These are phyloP conservation scores for Pichia occidentalis DNA, from an alignment of 805 yeast genomes.

Conservation along the genomic window DNA sequence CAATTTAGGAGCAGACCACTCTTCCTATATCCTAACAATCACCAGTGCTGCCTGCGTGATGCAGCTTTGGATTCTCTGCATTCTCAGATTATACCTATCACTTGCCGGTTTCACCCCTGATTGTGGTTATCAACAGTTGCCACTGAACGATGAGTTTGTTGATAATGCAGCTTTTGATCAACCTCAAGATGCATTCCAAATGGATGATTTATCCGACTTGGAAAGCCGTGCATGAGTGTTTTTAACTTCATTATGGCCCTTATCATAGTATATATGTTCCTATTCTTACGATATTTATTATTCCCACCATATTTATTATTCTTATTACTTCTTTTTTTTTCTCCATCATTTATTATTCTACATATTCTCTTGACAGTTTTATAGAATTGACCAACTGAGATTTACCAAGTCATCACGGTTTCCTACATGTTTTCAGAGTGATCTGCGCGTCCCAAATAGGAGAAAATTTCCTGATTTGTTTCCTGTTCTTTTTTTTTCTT, in stretches of 20 bases:
- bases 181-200: constrained; percentile 9
- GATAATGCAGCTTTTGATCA: background rate
- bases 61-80: constrained; percentile 56
- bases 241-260: background rate
- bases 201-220: constrained; percentile 16
- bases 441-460: no score
- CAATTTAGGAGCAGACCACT: constrained; percentile 75
- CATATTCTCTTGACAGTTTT: no score
- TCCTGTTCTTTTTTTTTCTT: no score
- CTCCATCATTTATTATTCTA: no score
- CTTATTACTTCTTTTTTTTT: no score
- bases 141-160: constrained; percentile 1
- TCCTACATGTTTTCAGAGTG: no score
- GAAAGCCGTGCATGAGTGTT: constrained; percentile 11
- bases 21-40: constrained; percentile 70
- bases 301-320: no score
- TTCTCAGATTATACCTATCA: constrained; percentile 51
- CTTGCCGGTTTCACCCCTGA: constrained; percentile 28
- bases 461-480: no score
- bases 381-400: no score
- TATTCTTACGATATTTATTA: background rate
- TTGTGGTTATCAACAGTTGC: constrained; percentile 14
- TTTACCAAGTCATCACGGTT: no score
- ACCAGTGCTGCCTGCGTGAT: constrained; percentile 69
- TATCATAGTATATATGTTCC: background rate